Evolutionary conservation across 345 rosid species (phyloP), one percentile per base, ranked within the genome.

Genomic region (Eutrema japonicum): DNA sequence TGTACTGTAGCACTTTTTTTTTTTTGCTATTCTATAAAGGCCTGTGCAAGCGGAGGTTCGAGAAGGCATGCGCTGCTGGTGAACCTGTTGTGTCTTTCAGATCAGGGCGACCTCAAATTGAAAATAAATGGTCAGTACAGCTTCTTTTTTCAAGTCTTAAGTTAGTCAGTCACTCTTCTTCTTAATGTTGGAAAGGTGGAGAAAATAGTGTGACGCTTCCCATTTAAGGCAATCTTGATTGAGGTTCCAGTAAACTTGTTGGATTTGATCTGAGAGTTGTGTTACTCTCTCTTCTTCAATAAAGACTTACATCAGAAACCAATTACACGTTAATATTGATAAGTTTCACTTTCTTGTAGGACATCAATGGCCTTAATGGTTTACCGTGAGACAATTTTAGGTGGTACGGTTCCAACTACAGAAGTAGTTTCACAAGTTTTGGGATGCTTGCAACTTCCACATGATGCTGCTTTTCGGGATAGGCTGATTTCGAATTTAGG

Each of bases 391-490:
- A 79, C 82, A 35, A 81, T 88, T 26, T 57, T 69, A 66, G 84
- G 89, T 69, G 97, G 91, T 41, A 73, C 83, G 40, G 73, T 66
- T 69, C 98, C 92, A 10, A 83, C 90, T n/a, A 68, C 83, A 59
- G 98, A 87, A 62, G 85, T 89, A 78, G 82, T 91, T 81, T 91
- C 96, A 64, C 86, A 85, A 85, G 79, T 91, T 81, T 77, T 94
- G 75, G 96, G 91, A 60, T 91, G 97, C 89, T 84, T 94, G 83
- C 85, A 77, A 79, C 83, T 94, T 71, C 97, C 97, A 72, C 71
- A 48, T 58, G 88, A 89, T 77, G 80, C 89, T 64, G 82, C 87
- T 54, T 57, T 89, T 73, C 89, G 87, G 82, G 70, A 61, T 41
- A 85, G 76, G 78, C 84, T 94, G 29, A 68, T 91, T 18, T 96